Conservation (phyloP, 495 filamentous ascomycete genomes). For the Barbatosphaeria neglecta region DNA sequence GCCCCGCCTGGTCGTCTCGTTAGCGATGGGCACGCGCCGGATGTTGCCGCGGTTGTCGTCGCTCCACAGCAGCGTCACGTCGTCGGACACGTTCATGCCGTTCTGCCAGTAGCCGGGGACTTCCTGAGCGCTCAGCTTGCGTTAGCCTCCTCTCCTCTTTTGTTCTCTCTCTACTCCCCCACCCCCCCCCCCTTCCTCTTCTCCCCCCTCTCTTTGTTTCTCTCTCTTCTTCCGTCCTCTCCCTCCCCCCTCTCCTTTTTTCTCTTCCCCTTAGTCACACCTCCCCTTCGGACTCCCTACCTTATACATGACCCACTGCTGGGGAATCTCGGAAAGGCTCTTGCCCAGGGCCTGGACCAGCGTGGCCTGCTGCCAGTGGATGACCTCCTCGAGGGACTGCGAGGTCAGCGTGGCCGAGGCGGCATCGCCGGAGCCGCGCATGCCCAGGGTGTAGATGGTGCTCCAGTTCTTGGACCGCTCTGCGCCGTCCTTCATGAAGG, state of each 20-base stretch:
- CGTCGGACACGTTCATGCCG: conserved; percentile 49
- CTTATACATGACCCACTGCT: conserved; percentile 55
- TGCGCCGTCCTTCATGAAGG: conserved; percentile 43
- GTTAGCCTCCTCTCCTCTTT: too few species aligned
- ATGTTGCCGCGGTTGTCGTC: conserved; percentile 60
- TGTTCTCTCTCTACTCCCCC: too few species aligned
- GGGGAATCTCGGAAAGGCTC: conserved; percentile 38
- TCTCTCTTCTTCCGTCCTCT: too few species aligned
- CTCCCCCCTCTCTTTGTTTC: too few species aligned
- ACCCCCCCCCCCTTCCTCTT: too few species aligned
- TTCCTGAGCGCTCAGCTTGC: conserved; percentile 28
- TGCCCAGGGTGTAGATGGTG: conserved; percentile 49
- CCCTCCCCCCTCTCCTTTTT: too few species aligned
- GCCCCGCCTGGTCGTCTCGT: conserved; percentile 40
- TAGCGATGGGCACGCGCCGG: conserved; percentile 43
- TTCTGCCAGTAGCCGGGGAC: conserved; percentile 51
- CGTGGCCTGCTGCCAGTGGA: conserved; percentile 38
- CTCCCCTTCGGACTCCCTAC: not conserved
- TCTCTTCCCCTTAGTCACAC: not conserved
- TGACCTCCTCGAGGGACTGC: conserved; percentile 39
- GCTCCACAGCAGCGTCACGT: conserved; percentile 53
- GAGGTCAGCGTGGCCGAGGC: conserved; percentile 33
- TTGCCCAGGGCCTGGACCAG: conserved; percentile 33
- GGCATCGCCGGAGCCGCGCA: conserved; percentile 53
- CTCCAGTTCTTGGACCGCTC: conserved; percentile 43